Conservation (phyloP, 345 rosid genomes). For the Lepidium didymum region DNA sequence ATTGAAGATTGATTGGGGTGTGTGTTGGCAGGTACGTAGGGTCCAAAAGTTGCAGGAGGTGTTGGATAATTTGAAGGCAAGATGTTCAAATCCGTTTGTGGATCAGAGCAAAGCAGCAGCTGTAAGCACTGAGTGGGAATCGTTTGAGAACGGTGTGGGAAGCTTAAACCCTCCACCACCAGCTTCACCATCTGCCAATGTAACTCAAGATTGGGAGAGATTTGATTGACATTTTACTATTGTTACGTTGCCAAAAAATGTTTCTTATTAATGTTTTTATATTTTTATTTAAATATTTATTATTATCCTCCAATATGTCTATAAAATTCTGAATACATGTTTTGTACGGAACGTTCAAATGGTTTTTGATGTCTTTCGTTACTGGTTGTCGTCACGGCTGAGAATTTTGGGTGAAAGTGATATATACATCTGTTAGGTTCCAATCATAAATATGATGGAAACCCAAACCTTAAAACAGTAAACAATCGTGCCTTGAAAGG, state of each 20-base stretch:
- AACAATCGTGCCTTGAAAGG: too few species aligned
- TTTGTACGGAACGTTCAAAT: not conserved
- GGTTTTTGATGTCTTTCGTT: not conserved
- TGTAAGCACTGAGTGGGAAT: slow-evolving; percentile 72
- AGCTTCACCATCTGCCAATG: slow-evolving; percentile 39
- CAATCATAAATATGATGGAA: not conserved
- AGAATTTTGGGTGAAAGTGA: too few species aligned
- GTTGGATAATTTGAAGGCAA: slow-evolving; percentile 63
- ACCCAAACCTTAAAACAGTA: too few species aligned
- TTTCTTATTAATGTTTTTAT: not conserved
- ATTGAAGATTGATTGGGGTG: not conserved
- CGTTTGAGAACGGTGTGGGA: slow-evolving; percentile 63
- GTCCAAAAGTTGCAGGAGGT: slow-evolving; percentile 62
- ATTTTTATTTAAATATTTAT: not conserved
- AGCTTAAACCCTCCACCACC: slow-evolving; percentile 64
- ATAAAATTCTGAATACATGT: not conserved
- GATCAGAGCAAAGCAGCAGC: slow-evolving; percentile 38
- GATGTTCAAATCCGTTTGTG: slow-evolving; percentile 50
- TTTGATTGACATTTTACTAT: slow-evolving; percentile 44
- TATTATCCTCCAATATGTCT: not conserved
- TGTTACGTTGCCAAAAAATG: not conserved
- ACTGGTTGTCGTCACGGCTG: too few species aligned
- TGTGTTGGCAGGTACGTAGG: slow-evolving; percentile 52
- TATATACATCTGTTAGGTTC: not conserved
- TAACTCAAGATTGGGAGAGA: slow-evolving; percentile 66